Evolutionary conservation across 2,329 filamentous ascomycete species (phyloP).

Genomic region (Sclerotinia glacialis): DNA sequence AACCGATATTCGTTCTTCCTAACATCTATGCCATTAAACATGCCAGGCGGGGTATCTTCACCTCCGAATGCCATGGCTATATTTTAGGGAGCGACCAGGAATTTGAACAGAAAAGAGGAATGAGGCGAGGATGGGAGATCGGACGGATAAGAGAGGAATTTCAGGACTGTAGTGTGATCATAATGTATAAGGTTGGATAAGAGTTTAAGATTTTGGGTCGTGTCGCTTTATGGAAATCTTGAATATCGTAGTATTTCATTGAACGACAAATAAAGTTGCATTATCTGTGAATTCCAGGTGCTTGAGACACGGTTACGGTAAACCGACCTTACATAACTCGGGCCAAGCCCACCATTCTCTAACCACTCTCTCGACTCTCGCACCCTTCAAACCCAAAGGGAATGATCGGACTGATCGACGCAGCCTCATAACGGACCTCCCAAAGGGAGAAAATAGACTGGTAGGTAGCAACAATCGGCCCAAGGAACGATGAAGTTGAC

Average conservation of each 20-base stretch:
- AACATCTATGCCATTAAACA: slow-evolving; percentile 56
- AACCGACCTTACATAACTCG: background rate
- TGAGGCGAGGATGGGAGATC: background rate
- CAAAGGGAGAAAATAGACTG: background rate
- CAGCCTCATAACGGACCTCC: too few relatives aligned
- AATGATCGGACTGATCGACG: background rate
- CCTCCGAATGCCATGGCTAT: slow-evolving; percentile 36
- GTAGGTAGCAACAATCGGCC: background rate
- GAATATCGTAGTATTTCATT: background rate
- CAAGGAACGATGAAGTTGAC: background rate
- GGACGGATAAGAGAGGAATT: background rate
- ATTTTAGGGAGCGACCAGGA: slow-evolving; percentile 10
- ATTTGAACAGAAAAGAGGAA: background rate
- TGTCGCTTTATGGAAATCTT: background rate
- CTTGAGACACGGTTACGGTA: background rate
- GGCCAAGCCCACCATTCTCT: background rate
- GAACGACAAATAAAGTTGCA: background rate
- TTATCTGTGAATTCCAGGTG: background rate
- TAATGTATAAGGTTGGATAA: background rate
- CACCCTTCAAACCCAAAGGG: too few relatives aligned
- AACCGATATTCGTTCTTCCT: slow-evolving; percentile 60
- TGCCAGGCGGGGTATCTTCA: slow-evolving; percentile 32
- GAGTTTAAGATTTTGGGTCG: background rate
- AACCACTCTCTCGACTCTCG: background rate
- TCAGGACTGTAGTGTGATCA: too few relatives aligned